Evolutionary conservation across 768 basidiomycete genomes (phyloP).

Genomic region (Flagelloscypha sp.): DNA sequence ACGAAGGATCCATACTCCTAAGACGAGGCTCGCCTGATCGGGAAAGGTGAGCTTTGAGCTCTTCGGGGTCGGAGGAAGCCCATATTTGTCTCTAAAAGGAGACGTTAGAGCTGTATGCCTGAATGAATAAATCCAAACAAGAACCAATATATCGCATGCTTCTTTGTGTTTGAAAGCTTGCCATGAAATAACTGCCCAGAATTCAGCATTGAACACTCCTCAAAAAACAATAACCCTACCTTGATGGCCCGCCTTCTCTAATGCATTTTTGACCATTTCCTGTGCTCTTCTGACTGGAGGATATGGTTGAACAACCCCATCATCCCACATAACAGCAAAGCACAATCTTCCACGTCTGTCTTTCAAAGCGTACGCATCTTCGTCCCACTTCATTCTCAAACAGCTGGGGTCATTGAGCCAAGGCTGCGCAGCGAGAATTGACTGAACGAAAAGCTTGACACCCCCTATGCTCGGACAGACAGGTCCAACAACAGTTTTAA

Average conservation of each 20-base stretch:
- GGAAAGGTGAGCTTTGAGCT: constrained; percentile 30
- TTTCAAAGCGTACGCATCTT: constrained; percentile 47
- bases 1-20: constrained; percentile 33
- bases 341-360: constrained; percentile 49
- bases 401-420: constrained; percentile 62
- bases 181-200: constrained; percentile 67
- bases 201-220: not conserved
- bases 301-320: constrained; percentile 50
- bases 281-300: constrained; percentile 60
- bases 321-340: constrained; percentile 60
- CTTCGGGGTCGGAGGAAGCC: constrained; percentile 39
- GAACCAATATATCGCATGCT: constrained; percentile 34
- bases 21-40: constrained; percentile 49
- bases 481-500: constrained; percentile 70
- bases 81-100: constrained; percentile 30
- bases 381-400: constrained; percentile 51
- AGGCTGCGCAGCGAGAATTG: constrained; percentile 49
- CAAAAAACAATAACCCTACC: constrained; percentile 28
- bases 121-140: not conserved
- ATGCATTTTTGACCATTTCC: constrained; percentile 43
- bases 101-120: constrained; percentile 1
- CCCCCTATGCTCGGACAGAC: constrained; percentile 48
- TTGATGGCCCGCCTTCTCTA: constrained; percentile 55
- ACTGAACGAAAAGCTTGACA: constrained; percentile 59
- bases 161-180: constrained; percentile 43